These are phyloP conservation scores for Erythrophleum ivorense DNA, from an alignment of 331 rosid species.

Conservation along the genomic window DNA sequence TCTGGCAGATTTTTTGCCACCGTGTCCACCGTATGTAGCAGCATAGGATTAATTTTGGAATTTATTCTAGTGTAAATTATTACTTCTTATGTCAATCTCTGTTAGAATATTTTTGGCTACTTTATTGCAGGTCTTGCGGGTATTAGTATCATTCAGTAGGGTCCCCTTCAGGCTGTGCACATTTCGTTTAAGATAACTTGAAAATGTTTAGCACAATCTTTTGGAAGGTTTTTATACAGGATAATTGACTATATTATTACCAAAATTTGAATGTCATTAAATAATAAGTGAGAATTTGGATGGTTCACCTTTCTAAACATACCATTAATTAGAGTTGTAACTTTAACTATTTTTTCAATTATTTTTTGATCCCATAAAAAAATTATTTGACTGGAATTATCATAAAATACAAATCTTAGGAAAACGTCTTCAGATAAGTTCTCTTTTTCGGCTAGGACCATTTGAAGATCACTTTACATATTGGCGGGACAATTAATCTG, in stretches of 20 bases:
- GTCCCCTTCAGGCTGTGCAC: not conserved
- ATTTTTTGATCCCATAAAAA: not conserved
- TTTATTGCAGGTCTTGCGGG: not conserved
- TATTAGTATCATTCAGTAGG: constrained; percentile 16
- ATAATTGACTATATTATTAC: not conserved
- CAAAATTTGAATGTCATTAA: not conserved
- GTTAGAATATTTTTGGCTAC: constrained; percentile 21
- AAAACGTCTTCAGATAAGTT: not conserved
- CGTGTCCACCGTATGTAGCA: constrained; percentile 37
- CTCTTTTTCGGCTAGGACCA: not conserved
- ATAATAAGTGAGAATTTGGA: not conserved
- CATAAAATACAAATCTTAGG: not conserved
- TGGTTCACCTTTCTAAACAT: not conserved
- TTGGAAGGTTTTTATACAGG: not conserved
- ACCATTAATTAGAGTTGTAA: not conserved
- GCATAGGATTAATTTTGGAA: constrained; percentile 24
- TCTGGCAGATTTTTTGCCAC: constrained; percentile 47
- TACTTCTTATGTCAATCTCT: not conserved
- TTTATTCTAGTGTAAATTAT: constrained; percentile 33
- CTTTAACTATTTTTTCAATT: not conserved
- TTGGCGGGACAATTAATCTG: not conserved
- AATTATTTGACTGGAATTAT: not conserved
- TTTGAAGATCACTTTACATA: not conserved
- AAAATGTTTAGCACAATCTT: not conserved
- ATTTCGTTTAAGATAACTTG: too few relatives aligned